A percentile compares a stretch with the other conserved stretches of the same genome.
These are phyloP conservation scores for Microbotryum silenes-acaulis DNA, from an alignment of 1,284 basidiomycete species.

Conservation along the genomic window DNA sequence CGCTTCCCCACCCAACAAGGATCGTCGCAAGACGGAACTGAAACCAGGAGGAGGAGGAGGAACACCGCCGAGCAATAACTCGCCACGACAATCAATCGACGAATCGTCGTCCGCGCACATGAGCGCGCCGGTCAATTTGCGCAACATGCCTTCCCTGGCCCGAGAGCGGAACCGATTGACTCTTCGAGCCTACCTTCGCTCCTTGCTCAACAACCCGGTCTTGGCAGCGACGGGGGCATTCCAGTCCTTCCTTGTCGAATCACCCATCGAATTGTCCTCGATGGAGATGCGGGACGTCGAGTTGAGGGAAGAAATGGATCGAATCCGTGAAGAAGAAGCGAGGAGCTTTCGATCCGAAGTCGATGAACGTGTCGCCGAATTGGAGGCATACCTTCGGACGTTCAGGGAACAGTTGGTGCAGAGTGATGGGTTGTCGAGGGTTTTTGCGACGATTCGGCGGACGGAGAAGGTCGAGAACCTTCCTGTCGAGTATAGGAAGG, in stretches of 20 bases:
- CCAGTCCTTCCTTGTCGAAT: conserved; percentile 73
- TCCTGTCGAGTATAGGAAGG: conserved; percentile 75
- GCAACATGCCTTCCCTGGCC: conserved; percentile 48
- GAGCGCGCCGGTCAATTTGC: conserved; percentile 11
- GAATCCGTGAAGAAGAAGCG: conserved; percentile 77
- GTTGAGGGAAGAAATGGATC: conserved; percentile 79
- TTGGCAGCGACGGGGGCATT: conserved; percentile 79
- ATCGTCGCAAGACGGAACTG: conserved; percentile 42
- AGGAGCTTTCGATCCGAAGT: conserved; percentile 82
- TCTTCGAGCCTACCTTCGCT: conserved; percentile 80
- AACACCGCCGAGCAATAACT: not conserved
- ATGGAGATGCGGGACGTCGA: conserved; percentile 74
- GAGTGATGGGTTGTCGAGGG: conserved; percentile 75
- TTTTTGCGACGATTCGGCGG: conserved; percentile 80
- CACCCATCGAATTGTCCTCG: conserved; percentile 60
- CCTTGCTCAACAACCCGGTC: conserved; percentile 62
- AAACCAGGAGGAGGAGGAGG: not conserved
- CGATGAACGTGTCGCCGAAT: conserved; percentile 70
- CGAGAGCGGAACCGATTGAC: conserved; percentile 95
- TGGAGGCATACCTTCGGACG: conserved; percentile 73
- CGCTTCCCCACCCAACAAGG: conserved; percentile 74
- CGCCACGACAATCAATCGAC: conserved; percentile 10
- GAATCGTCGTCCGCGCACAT: conserved; percentile 19
- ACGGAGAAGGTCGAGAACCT: conserved; percentile 71
- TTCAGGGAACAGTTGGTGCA: conserved; percentile 89